These are phyloP conservation scores for Aspergillus ochraceus DNA, from an alignment of 2,329 filamentous ascomycete genomes.

Conservation along the genomic window DNA sequence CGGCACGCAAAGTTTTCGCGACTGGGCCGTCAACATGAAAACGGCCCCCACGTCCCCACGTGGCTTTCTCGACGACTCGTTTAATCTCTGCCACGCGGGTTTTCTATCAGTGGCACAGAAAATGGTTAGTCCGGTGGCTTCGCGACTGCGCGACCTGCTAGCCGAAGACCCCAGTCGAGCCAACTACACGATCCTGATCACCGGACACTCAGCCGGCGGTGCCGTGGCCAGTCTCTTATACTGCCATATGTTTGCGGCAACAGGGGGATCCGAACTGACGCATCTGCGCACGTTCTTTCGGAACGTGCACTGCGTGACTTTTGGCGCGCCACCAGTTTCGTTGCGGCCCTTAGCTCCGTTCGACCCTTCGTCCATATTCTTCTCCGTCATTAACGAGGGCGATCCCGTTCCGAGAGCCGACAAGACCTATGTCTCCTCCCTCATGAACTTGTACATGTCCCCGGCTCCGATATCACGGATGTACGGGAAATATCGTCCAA, in stretches of 20 bases:
- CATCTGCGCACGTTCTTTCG: conserved; percentile 70
- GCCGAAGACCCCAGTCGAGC: conserved; percentile 69
- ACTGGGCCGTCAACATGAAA: conserved; percentile 83
- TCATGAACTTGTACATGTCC: conserved; percentile 69
- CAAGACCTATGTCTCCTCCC: conserved; percentile 69
- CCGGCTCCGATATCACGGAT: conserved; percentile 49
- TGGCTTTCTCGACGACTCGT: conserved; percentile 73
- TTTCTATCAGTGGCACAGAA: conserved; percentile 74
- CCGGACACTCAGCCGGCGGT: conserved; percentile 82
- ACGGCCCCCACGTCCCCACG: conserved; percentile 64
- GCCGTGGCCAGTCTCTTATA: conserved; percentile 80
- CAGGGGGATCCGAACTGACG: conserved; percentile 64
- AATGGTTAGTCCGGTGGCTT: conserved; percentile 73
- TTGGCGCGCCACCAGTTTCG: conserved; percentile 78
- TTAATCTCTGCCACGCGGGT: conserved; percentile 77
- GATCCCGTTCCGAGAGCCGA: conserved; percentile 79
- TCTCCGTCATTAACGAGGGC: conserved; percentile 81
- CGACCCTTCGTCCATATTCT: conserved; percentile 64
- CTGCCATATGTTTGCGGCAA: conserved; percentile 70
- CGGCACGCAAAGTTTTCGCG: conserved; percentile 75
- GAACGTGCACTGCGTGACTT: conserved; percentile 79
- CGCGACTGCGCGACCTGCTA: conserved; percentile 67
- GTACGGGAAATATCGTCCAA: conserved; percentile 18
- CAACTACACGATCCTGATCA: conserved; percentile 72
- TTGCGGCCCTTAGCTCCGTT: conserved; percentile 66